phyloP scores from a whole-genome alignment of 345 rosid species.

The Angophora floribunda region DNA sequence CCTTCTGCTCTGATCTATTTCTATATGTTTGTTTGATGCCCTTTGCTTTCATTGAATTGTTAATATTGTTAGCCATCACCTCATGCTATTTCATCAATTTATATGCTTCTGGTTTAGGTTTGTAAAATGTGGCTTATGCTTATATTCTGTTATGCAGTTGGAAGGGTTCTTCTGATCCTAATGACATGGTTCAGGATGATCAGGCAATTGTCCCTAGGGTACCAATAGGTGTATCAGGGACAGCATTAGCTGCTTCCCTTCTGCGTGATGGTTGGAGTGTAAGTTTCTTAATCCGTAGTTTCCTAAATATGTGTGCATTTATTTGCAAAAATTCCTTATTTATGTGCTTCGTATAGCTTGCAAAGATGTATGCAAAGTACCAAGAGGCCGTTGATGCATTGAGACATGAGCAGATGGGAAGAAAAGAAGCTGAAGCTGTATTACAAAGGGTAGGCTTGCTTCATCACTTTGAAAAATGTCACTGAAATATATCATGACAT shows the following conservation, averaged over 20 bases:
- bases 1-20: neutral
- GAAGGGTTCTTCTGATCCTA: slow-evolving; percentile 19
- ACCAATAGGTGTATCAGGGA: slow-evolving; percentile 90
- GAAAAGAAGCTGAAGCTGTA: slow-evolving; percentile 84
- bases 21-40: neutral
- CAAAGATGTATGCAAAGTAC: slow-evolving; percentile 87
- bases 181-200: slow-evolving; percentile 35
- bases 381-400: slow-evolving; percentile 97
- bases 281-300: slow-evolving; percentile 17
- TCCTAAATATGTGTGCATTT: neutral
- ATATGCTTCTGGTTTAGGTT: neutral
- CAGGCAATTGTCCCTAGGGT: slow-evolving; percentile 49
- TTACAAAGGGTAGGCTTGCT: slow-evolving; percentile 65
- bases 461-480: neutral
- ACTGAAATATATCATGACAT: neutral
- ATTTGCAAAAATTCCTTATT: neutral
- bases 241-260: slow-evolving; percentile 90
- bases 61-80: neutral
- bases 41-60: neutral
- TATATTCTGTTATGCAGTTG: slow-evolving; percentile 18
- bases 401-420: slow-evolving; percentile 91
- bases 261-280: slow-evolving; percentile 99
- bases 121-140: neutral
- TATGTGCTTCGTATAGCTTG: slow-evolving; percentile 29
- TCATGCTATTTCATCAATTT: neutral